A percentile compares a stretch with the other conserved stretches of the same genome.
These are phyloP conservation scores for Anisodus tanguticus DNA, from an alignment of 257 asterid genomes.

Conservation along the genomic window DNA sequence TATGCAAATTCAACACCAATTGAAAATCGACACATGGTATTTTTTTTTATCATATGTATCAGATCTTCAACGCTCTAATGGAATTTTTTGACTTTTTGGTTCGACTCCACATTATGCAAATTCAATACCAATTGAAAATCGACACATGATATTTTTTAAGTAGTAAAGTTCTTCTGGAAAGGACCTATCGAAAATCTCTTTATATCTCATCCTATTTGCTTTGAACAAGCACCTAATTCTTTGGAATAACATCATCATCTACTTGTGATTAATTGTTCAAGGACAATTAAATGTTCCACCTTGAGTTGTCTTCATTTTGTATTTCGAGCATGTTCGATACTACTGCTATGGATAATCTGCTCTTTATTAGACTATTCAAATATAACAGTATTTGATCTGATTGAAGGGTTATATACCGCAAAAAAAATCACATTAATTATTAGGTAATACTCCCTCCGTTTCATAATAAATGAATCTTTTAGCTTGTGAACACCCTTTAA, in stretches of 20 bases:
- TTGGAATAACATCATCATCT: background rate
- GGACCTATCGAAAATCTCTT: background rate
- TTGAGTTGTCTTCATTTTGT: background rate
- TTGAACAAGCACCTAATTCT: background rate
- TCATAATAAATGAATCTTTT: no score
- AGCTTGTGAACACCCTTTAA: no score
- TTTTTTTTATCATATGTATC: no score
- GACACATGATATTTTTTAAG: background rate
- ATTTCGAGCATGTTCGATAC: background rate
- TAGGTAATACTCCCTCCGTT: no score
- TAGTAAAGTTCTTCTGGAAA: background rate
- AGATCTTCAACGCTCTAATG: no score
- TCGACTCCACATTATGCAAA: background rate
- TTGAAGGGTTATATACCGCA: no score
- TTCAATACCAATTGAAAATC: background rate
- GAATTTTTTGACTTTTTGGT: background rate
- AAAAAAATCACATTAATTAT: no score
- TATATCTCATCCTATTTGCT: background rate
- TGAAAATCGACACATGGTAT: background rate
- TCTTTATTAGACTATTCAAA: no score
- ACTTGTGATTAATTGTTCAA: background rate
- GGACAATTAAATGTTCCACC: background rate
- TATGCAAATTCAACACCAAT: background rate
- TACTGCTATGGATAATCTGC: no score
- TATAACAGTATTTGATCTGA: no score